Evolutionary conservation across 257 asterid genomes (phyloP).

Genomic region (Leonotis leonurus): DNA sequence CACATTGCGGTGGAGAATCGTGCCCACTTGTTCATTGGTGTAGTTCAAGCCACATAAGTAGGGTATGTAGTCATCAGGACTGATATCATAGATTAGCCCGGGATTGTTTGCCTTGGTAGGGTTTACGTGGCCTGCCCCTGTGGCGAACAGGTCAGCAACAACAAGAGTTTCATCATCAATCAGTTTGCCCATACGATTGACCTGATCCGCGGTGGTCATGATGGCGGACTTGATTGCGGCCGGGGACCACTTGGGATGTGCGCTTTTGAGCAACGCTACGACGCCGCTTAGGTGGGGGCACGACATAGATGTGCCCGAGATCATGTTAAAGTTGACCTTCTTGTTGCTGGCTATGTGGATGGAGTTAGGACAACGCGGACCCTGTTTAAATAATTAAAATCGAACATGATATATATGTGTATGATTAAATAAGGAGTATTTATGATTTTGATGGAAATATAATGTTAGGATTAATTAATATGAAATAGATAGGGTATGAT

Average conservation of each 20-base stretch:
- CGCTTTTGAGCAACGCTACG: conserved; percentile 23
- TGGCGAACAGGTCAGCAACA: conserved; percentile 22
- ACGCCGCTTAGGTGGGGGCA: conserved; percentile 34
- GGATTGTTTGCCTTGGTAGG: conserved; percentile 25
- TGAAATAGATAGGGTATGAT: too few species aligned
- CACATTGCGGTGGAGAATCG: conserved; percentile 3
- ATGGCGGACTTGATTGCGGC: conserved; percentile 31
- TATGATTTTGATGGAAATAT: too few species aligned
- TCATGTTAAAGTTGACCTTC: not conserved
- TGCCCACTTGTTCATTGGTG: conserved; percentile 19
- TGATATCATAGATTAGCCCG: conserved; percentile 20
- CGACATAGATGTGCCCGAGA: conserved; percentile 21
- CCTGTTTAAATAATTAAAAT: too few species aligned
- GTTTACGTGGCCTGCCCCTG: conserved; percentile 40
- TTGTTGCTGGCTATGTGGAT: too few species aligned
- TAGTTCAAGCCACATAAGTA: conserved; percentile 44
- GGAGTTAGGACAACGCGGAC: too few species aligned
- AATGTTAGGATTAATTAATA: too few species aligned
- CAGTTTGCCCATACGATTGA: not conserved
- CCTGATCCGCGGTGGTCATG: conserved; percentile 22
- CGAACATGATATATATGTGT: too few species aligned
- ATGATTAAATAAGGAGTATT: too few species aligned
- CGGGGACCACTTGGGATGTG: conserved; percentile 27
- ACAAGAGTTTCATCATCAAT: not conserved
- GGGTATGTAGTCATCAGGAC: conserved; percentile 33